A percentile compares a stretch with the other conserved stretches of the same genome.
phyloP scores from a whole-genome alignment of 306 rosid genomes.

The Hippophae tibetana region DNA sequence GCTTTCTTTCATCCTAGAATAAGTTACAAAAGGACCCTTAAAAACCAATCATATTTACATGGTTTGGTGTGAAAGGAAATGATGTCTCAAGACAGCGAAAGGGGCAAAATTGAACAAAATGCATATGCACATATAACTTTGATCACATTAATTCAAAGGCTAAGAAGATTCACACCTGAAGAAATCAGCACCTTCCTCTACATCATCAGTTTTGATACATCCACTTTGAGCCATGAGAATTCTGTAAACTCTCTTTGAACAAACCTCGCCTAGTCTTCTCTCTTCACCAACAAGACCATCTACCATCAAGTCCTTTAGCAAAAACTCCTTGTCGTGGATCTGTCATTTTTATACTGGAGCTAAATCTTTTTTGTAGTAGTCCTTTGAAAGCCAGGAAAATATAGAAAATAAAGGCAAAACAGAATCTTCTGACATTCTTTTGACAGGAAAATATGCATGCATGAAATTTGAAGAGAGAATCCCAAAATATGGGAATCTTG shows the following conservation, averaged over 20 bases:
- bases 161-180: conserved; percentile 25
- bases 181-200: conserved; percentile 85
- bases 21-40: too few species aligned
- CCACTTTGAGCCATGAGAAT: conserved; percentile 73
- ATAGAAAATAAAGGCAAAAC: not conserved
- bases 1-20: too few species aligned
- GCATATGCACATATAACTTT: too few species aligned
- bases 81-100: too few species aligned
- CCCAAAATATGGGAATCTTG: too few species aligned
- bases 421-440: not conserved
- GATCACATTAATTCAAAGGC: too few species aligned
- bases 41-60: too few species aligned
- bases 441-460: too few species aligned
- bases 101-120: too few species aligned
- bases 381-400: not conserved
- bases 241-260: conserved; percentile 87
- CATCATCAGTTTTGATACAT: conserved; percentile 64
- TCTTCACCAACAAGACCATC: conserved; percentile 69
- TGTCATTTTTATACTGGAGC: conserved; percentile 20
- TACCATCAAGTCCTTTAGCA: conserved; percentile 60
- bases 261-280: conserved; percentile 76
- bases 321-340: conserved; percentile 80
- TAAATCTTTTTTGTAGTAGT: not conserved
- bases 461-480: too few species aligned
- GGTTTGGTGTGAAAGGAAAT: too few species aligned